These are phyloP conservation scores for Pyrenula massariospora DNA, from an alignment of 495 filamentous ascomycete species.

Conservation along the genomic window DNA sequence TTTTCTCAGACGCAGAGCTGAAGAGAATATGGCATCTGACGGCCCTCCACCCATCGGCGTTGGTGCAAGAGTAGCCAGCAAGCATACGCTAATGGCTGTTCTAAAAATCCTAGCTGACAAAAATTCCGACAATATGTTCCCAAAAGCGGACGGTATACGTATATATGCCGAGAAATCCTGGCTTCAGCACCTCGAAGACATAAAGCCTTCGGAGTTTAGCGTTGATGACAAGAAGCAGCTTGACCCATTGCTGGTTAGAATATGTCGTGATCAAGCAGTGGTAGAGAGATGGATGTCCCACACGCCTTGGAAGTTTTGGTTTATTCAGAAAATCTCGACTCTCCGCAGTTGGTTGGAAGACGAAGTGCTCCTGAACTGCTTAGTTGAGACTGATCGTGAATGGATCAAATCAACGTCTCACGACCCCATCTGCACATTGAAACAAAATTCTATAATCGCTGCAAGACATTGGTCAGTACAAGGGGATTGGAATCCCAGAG, in stretches of 20 bases:
- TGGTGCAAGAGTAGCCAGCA: constrained; percentile 5
- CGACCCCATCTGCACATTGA: not conserved
- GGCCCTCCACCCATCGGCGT: constrained; percentile 5
- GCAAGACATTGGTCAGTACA: not conserved
- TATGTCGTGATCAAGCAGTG: not conserved
- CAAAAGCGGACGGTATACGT: not conserved
- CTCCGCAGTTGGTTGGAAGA: not conserved
- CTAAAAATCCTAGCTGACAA: not conserved
- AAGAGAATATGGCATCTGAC: constrained; percentile 2
- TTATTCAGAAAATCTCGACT: not conserved
- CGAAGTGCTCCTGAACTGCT: not conserved
- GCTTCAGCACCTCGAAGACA: not conserved
- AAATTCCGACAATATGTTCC: not conserved
- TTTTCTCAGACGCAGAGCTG: constrained; percentile 8
- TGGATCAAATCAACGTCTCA: not conserved
- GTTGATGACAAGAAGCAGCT: not conserved
- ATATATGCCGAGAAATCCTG: not conserved
- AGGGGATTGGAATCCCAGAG: not conserved
- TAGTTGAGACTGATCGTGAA: not conserved
- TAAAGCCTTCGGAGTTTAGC: not conserved
- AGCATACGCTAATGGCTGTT: constrained; percentile 2
- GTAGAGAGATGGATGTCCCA: not conserved
- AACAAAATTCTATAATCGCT: not conserved
- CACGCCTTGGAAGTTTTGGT: not conserved
- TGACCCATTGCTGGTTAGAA: not conserved